Base-by-base conservation (phyloP, 2,329 filamentous ascomycete genomes). In the Exophiala bonariae region DNA sequence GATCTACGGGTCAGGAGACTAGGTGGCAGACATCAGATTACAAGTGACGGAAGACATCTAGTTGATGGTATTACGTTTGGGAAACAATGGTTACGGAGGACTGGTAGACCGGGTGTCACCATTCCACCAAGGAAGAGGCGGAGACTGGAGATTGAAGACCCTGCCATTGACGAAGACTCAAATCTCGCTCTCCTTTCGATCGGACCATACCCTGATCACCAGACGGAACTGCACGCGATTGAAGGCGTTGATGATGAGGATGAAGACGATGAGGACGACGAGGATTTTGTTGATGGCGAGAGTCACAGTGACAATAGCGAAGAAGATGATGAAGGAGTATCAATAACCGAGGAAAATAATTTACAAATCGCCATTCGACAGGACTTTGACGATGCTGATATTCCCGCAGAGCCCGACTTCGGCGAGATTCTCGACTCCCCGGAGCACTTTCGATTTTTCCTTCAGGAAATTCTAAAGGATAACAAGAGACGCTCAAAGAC, bases 21-120 rank as follows among this genome's bases (percentile, higher is more conserved):
- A 9, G 84, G 82, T 47, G 91, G 92, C 19, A 82, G 92, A 38
- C 76, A 86, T 55, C 91, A 96, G 66, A 95, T 96, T 43, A 83
- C 86, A 0, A 61, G 72, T 2, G 86, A 89, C 64, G 91, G 92
- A 3, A 85, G 78, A 56, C 90, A 91, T 63, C 75, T 96, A 4
- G 78, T 93, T 9, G 92, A 97, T 63, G 91, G 92, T 3, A 75
- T 96, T 16, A 80, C 89, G 0, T 96, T 92, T 64, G 91, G 92
- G 2, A 80, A 85, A 50, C 83, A 86, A 1, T 82, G 82, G 61
- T 70, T 92, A 7, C 80, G 79, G 50, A 61, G 70, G 1, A 74
- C 75, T 6, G 76, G 76, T 47, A 79, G 89, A 37, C 89, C 89
- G 1, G 64, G 78, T 0, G 72, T 95, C 31, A 71, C 76, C 10